phyloP scores from a whole-genome alignment of 2,329 filamentous ascomycete genomes.

The Chaetomium globosum region DNA sequence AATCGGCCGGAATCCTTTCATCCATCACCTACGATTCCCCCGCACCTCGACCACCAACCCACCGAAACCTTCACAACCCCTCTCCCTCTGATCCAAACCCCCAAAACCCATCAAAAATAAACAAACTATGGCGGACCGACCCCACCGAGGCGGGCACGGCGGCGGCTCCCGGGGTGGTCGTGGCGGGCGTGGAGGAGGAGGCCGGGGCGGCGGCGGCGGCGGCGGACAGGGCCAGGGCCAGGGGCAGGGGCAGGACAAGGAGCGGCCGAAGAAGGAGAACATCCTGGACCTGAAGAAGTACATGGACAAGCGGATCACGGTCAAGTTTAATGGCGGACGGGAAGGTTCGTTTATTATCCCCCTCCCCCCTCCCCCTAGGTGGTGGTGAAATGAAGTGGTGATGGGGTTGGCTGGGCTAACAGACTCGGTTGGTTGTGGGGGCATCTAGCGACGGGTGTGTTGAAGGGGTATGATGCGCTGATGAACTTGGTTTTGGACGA shows the following conservation, averaged over 20 bases:
- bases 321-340: slow-evolving; percentile 94
- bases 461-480: slow-evolving; percentile 95
- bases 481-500: slow-evolving; percentile 98
- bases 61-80: background rate
- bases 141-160: slow-evolving; percentile 43
- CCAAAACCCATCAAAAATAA: background rate
- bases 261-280: slow-evolving; percentile 96
- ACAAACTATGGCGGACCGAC: slow-evolving; percentile 55
- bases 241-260: slow-evolving; percentile 55
- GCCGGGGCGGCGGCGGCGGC: slow-evolving; percentile 36
- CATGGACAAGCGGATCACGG: slow-evolving; percentile 91
- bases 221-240: slow-evolving; percentile 38
- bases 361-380: no score
- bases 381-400: background rate
- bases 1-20: background rate
- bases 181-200: slow-evolving; percentile 45
- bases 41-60: background rate
- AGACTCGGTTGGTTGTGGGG: background rate
- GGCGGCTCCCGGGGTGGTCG: slow-evolving; percentile 33
- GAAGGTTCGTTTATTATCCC: slow-evolving; percentile 64
- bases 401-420: background rate
- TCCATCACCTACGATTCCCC: background rate
- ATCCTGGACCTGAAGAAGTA: slow-evolving; percentile 95
- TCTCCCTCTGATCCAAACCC: background rate
- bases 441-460: slow-evolving; percentile 72